phyloP scores from a whole-genome alignment of 345 rosid genomes.

The Syzygium aromaticum region DNA sequence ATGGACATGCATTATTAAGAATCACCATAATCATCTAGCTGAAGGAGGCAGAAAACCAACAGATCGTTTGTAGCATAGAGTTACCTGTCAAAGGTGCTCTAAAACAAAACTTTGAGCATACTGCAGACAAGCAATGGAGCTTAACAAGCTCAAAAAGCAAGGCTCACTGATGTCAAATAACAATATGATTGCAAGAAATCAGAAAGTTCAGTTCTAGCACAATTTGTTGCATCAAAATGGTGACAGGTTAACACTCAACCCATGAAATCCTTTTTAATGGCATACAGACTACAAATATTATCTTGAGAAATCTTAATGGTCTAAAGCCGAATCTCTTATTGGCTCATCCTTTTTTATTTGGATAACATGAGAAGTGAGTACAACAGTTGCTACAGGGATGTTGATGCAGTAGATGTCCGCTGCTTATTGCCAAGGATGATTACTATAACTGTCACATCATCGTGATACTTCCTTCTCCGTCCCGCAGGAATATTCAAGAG shows the following conservation, averaged over 20 bases:
- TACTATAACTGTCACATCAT: constrained; percentile 15
- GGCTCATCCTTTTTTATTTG: background rate
- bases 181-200: background rate
- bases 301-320: background rate
- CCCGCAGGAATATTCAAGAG: constrained; percentile 9
- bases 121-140: background rate
- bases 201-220: background rate
- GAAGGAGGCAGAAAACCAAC: background rate
- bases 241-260: background rate
- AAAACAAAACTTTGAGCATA: background rate
- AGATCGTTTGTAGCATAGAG: background rate
- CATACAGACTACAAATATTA: background rate
- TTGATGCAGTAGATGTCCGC: constrained; percentile 13
- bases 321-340: background rate
- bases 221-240: background rate
- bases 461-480: constrained; percentile 13
- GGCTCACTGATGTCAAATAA: background rate
- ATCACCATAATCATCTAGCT: background rate
- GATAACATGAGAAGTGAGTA: background rate
- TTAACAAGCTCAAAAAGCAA: background rate
- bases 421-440: constrained; percentile 12
- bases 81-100: background rate
- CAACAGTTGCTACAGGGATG: background rate
- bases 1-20: background rate
- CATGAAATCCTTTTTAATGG: background rate